Percentiles rank a stretch among this genome's conserved stretches.
Evolutionary conservation across 305 asterid species (phyloP).

Genomic region (Coffea humblotiana): DNA sequence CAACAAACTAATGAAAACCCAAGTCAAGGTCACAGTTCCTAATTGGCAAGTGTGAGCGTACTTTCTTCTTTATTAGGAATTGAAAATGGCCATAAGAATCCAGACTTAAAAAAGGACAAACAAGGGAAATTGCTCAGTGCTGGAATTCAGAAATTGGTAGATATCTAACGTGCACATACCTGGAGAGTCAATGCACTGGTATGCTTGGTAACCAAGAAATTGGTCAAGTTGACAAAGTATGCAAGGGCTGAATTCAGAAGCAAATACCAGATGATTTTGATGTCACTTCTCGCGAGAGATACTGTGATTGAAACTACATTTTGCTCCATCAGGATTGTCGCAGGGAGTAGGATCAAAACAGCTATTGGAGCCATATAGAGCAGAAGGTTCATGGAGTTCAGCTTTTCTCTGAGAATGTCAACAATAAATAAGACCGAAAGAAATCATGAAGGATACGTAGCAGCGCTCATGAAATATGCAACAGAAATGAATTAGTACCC

Average conservation of each 20-base stretch:
- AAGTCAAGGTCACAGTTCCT: neutral
- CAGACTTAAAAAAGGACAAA: neutral
- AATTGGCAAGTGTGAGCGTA: neutral
- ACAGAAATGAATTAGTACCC: conserved; percentile 29
- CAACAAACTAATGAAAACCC: too few species aligned
- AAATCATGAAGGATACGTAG: neutral
- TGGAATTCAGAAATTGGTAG: too few species aligned
- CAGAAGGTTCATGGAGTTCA: conserved; percentile 86
- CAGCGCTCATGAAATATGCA: neutral
- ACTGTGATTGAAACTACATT: conserved; percentile 69
- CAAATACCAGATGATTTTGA: conserved; percentile 62
- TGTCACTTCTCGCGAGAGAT: conserved; percentile 70
- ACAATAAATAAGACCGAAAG: neutral
- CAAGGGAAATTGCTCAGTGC: neutral
- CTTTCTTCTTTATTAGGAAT: neutral
- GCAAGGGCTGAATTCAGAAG: conserved; percentile 81
- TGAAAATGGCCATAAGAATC: neutral
- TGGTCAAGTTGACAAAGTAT: conserved; percentile 77
- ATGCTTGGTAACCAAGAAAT: conserved; percentile 81
- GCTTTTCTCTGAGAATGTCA: conserved; percentile 54
- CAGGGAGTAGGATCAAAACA: conserved; percentile 73
- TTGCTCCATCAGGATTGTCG: conserved; percentile 66
- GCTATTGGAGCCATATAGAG: conserved; percentile 90
- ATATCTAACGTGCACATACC: conserved; percentile 37
- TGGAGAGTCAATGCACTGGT: conserved; percentile 89